phyloP scores from a whole-genome alignment of 2,329 filamentous ascomycete species.

The Penicillium sp. region DNA sequence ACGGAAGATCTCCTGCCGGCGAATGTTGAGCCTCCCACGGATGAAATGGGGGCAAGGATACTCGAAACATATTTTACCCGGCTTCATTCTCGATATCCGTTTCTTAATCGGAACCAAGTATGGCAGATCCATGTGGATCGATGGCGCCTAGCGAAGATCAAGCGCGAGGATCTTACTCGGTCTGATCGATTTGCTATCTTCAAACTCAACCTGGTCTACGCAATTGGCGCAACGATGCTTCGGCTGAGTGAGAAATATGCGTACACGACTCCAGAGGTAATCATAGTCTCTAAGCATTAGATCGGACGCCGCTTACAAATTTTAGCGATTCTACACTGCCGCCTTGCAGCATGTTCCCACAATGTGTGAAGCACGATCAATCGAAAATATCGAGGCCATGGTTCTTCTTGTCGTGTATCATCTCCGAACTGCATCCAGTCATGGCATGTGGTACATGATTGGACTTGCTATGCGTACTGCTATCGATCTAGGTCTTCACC shows the following conservation, averaged over 20 bases:
- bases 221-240: constrained; percentile 50
- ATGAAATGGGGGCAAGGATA: constrained; percentile 45
- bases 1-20: constrained; percentile 36
- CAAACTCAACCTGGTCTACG: constrained; percentile 53
- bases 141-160: constrained; percentile 35
- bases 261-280: constrained; percentile 44
- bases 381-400: constrained; percentile 54
- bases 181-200: constrained; percentile 48
- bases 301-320: not conserved
- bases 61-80: constrained; percentile 47
- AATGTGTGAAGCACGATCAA: constrained; percentile 48
- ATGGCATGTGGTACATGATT: constrained; percentile 55
- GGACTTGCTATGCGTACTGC: constrained; percentile 54
- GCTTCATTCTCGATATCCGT: constrained; percentile 50
- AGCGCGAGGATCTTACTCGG: constrained; percentile 33
- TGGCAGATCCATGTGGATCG: constrained; percentile 45
- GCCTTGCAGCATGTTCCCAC: constrained; percentile 50
- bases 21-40: constrained; percentile 46
- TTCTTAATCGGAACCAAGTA: constrained; percentile 47
- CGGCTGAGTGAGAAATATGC: constrained; percentile 47
- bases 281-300: not conserved
- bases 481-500: constrained; percentile 52
- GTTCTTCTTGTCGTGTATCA: constrained; percentile 52
- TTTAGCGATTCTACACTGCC: constrained; percentile 48
- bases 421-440: constrained; percentile 49